Percentiles rank a stretch among this genome's conserved stretches.
These are phyloP conservation scores for Neurospora sp. DNA, from an alignment of 495 filamentous ascomycete species.

Conservation along the genomic window DNA sequence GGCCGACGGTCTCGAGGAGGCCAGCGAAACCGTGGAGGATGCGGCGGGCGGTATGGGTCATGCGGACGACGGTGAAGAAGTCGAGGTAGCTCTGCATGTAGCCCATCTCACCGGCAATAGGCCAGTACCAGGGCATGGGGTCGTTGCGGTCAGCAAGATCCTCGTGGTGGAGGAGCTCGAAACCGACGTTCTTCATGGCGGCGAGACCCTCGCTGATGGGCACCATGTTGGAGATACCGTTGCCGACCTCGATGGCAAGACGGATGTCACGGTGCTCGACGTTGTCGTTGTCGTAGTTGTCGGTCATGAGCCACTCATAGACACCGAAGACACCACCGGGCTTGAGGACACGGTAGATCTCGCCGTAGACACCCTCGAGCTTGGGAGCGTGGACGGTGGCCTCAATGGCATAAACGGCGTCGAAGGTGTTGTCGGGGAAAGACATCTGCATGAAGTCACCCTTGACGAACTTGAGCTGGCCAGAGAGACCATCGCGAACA, in stretches of 20 bases:
- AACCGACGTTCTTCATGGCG: constrained; percentile 84
- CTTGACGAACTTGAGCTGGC: constrained; percentile 84
- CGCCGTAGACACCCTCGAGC: constrained; percentile 86
- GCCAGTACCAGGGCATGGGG: constrained; percentile 87
- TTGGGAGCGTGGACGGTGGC: constrained; percentile 92
- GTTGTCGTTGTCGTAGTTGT: constrained; percentile 85
- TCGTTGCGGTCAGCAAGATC: constrained; percentile 81
- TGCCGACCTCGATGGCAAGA: constrained; percentile 89
- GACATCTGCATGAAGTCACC: constrained; percentile 99
- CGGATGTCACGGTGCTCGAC: constrained; percentile 81
- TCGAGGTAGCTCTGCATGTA: constrained; percentile 75
- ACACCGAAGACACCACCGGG: constrained; percentile 94
- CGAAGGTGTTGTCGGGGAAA: constrained; percentile 84
- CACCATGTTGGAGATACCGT: constrained; percentile 99
- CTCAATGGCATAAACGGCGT: constrained; percentile 96
- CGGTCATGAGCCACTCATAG: constrained; percentile 99
- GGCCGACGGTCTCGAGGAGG: constrained; percentile 57
- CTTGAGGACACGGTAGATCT: constrained; percentile 94
- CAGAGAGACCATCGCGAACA: constrained; percentile 62
- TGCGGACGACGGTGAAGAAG: constrained; percentile 72
- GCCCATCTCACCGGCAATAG: constrained; percentile 67
- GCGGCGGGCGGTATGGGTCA: constrained; percentile 78
- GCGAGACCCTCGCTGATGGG: constrained; percentile 69
- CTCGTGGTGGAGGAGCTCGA: constrained; percentile 76
- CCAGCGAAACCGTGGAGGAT: constrained; percentile 73